Evolutionary conservation across 2,329 filamentous ascomycete genomes (phyloP), one percentile per base, ranked within the genome.

Genomic region (Hysterium pulicare): DNA sequence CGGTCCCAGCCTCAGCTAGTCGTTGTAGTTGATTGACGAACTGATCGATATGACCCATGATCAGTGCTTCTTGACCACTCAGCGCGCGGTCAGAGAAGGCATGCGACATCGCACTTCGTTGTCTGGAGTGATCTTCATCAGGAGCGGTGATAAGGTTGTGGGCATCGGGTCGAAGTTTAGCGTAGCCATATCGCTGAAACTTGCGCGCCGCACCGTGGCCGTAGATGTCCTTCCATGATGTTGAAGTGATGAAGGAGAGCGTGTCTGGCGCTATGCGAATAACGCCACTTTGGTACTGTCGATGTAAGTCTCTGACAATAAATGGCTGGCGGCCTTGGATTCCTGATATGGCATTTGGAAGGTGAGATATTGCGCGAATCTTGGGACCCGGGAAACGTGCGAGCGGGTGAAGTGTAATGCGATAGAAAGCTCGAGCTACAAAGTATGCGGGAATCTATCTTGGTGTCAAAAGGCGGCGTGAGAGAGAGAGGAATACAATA

Each of bases 141-240:
- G 50, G 37, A 3, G 50, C 45, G 32, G 58, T 34, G 43, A 61
- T 49, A 38, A 49, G 50, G 11, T 53, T 45, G 6, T 45, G 44
- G 10, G 56, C 57, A 34, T 58, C 57, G 2, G 58, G 54, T 19
- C 43, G 46, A 13, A 42, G 33, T 30, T 36, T 34, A 28, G 42
- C 38, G 51, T 46, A 34, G 57, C 61, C 55, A 50, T 45, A 13
- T 46, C 55, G 40, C 61, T 46, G 28, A 61, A 66, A 24, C 48
- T 49, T 42, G 57, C 53, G 38, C 53, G 47, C 23, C 42, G 11
- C 31, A 52, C 55, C 54, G 41, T 52, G 49, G 16, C 64, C 64
- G 42, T 64, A 68, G 33, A 70, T 65, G 15, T 68, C 66, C 33
- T 57, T 56, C 55, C 61, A 68, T 3, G 62, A 62, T 0, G 63